Conservation (phyloP, 129 eudicot genomes). For the Flaveria sonorensis region DNA sequence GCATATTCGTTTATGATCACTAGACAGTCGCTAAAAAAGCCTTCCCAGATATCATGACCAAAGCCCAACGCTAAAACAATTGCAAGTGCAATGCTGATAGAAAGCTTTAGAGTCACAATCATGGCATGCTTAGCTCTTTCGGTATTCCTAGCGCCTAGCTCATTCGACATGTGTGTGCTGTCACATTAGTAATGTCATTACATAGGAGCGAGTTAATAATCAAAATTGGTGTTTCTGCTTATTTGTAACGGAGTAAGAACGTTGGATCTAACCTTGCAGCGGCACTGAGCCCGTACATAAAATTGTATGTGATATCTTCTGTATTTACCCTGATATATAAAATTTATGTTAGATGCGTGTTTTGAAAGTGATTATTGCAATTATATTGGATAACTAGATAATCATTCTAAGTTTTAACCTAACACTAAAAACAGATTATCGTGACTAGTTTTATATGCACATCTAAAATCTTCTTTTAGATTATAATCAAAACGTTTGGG, state of each 20-base stretch:
- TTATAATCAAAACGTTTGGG: no score
- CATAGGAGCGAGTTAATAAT: background rate
- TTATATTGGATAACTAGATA: no score
- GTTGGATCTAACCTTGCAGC: slow-evolving; percentile 73
- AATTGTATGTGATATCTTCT: slow-evolving; percentile 65
- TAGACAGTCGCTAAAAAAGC: slow-evolving; percentile 56
- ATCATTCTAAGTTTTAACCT: no score
- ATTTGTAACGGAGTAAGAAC: background rate
- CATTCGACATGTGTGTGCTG: slow-evolving; percentile 89
- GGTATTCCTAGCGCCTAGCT: slow-evolving; percentile 67
- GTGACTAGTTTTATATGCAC: no score
- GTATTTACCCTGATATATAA: slow-evolving; percentile 56
- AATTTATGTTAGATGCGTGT: no score
- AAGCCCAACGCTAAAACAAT: slow-evolving; percentile 57
- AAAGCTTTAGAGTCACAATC: slow-evolving; percentile 70
- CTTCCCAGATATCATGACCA: slow-evolving; percentile 72
- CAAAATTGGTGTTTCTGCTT: background rate
- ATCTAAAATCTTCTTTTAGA: no score
- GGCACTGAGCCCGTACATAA: slow-evolving; percentile 77
- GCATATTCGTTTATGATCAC: slow-evolving; percentile 50
- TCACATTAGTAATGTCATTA: slow-evolving; percentile 4
- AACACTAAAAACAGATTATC: no score
- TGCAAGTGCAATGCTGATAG: slow-evolving; percentile 44
- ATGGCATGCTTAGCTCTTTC: slow-evolving; percentile 61
- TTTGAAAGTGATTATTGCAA: no score